Base-by-base conservation (phyloP, 1,139 yeast genomes). In the Zygotorulaspora mrakii region DNA sequence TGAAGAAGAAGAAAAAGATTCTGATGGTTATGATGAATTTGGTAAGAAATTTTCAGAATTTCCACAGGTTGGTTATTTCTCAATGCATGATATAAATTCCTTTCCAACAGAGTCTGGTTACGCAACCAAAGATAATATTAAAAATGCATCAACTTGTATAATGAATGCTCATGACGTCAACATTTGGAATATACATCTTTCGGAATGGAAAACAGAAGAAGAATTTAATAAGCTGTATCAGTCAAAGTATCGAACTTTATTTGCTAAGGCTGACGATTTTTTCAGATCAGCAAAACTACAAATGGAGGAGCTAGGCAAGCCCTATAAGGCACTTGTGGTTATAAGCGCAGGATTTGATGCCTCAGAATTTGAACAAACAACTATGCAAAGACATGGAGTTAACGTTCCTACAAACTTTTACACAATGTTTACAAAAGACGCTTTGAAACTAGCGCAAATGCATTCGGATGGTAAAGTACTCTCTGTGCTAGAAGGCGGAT, bases 281-380 rank as follows among this genome's bases (percentile, higher is more conserved):
- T 70, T 86, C 46, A 71, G 69, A 46, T 68, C 61, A 22, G 73
- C 80, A 3, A 74, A 70, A 49, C 61, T 60, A 33, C 71, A 68
- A 43, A 67, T 74, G 59, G 75, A 70, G 27, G 59, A 59, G 10
- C 38, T 22, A 43, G 56, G 55, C n/a, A 50, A 57, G 46, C 75
- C 77, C 1, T 84, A 81, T 62, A 81, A 79, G 54, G 87, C 91
- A 0, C 60, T 85, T 45, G 76, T 86, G 4, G 72, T 82, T 12
- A 71, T 86, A 2, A 82, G 94, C 30, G 91, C 95, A 0, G 95
- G 95, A 2, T 86, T 86, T 59, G 95, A 86, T 64, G 95, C 94
- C 2, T 81, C 87, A 20, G 95, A 86, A 59, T 80, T 77, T 58
- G 95, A 86, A 57, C 80, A 81, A 44, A 77, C 78, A 14, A 77